Evolutionary conservation across 2,329 filamentous ascomycete species (phyloP).

Genomic region (Colletotrichum melonis): DNA sequence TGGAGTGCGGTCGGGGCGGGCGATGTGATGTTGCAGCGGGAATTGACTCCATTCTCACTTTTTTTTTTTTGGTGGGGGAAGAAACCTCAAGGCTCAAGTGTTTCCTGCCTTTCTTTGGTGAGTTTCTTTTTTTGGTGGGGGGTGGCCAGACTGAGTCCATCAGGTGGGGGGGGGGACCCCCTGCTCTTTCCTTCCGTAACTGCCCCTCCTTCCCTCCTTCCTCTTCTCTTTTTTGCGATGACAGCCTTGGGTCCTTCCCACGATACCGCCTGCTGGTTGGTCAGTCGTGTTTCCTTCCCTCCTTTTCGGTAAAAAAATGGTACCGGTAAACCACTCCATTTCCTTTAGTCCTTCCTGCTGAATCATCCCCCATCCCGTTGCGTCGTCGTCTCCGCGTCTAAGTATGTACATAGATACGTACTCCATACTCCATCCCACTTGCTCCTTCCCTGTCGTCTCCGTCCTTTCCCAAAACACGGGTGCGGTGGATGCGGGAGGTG

Average conservation of each 20-base stretch:
- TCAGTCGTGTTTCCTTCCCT: neutral
- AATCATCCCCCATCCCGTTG: neutral
- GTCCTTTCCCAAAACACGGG: neutral
- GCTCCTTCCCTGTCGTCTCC: neutral
- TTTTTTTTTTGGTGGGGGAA: constrained; percentile 1
- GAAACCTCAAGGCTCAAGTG: neutral
- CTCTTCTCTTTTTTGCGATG: constrained; percentile 4
- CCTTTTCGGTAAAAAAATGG: too few species aligned
- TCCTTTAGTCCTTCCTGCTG: neutral
- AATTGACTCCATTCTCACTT: constrained; percentile 1
- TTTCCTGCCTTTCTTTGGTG: neutral
- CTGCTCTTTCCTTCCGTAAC: neutral
- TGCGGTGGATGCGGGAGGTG: neutral
- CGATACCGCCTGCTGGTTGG: neutral
- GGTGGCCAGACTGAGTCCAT: constrained; percentile 4
- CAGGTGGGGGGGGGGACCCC: neutral
- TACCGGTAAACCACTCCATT: neutral
- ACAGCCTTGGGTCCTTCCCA: neutral
- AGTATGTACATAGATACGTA: too few species aligned
- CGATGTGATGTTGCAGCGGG: constrained; percentile 18
- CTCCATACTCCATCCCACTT: neutral
- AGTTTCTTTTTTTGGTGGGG: neutral
- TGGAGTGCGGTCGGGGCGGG: constrained; percentile 2
- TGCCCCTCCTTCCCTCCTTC: neutral
- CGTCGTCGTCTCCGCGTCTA: neutral